phyloP scores from a whole-genome alignment of 176 grass and related monocot species.

The Triticum urartu region DNA sequence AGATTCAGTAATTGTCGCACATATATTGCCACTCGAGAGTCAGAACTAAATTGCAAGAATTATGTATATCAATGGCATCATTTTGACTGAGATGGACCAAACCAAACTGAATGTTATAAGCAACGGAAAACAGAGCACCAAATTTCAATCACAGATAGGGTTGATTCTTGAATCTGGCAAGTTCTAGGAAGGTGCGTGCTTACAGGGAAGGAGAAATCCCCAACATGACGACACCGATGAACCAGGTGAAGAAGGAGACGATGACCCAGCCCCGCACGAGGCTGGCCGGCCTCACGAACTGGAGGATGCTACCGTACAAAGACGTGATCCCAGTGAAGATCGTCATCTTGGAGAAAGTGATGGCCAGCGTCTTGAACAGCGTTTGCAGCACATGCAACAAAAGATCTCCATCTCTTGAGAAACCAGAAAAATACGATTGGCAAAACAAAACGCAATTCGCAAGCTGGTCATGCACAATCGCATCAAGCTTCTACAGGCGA shows the following conservation, averaged over 20 bases:
- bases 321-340: conserved; percentile 96
- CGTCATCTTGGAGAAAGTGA: conserved; percentile 98
- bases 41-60: too few relatives aligned
- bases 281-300: conserved; percentile 65
- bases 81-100: too few relatives aligned
- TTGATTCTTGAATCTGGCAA: too few relatives aligned
- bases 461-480: not conserved
- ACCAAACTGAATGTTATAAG: too few relatives aligned
- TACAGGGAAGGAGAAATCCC: too few relatives aligned
- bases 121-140: too few relatives aligned
- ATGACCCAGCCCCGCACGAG: conserved; percentile 95
- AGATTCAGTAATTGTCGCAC: too few relatives aligned
- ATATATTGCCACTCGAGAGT: too few relatives aligned
- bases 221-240: conserved; percentile 32
- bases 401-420: not conserved
- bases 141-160: too few relatives aligned
- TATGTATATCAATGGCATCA: too few relatives aligned
- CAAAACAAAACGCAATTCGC: not conserved
- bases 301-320: conserved; percentile 78
- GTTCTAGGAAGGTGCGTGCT: too few relatives aligned
- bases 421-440: not conserved
- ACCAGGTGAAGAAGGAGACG: conserved; percentile 89
- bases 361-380: conserved; percentile 82
- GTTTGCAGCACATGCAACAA: conserved; percentile 6
- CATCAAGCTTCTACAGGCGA: not conserved